Evolutionary conservation across 2,329 filamentous ascomycete species (phyloP).

Genomic region (Calonectria hawksworthii): DNA sequence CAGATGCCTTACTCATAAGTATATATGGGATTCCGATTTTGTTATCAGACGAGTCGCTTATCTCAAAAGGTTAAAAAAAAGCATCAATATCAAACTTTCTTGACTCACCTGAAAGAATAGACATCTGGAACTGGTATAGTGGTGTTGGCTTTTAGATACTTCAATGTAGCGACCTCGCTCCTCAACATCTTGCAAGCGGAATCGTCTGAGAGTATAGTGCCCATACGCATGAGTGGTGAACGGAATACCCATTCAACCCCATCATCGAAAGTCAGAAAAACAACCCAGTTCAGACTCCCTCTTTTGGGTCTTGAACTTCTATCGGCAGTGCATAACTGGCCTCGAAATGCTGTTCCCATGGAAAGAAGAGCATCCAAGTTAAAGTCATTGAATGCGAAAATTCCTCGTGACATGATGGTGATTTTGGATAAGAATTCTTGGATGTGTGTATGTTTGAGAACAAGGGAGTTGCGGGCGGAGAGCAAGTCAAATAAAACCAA

Average conservation of each 20-base stretch:
- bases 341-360: conserved; percentile 33
- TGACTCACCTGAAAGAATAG: conserved; percentile 39
- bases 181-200: conserved; percentile 37
- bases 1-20: conserved; percentile 41
- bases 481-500: too few relatives aligned
- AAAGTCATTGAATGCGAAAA: not conserved
- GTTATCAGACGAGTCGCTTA: conserved; percentile 31
- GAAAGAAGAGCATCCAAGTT: conserved; percentile 39
- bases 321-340: conserved; percentile 34
- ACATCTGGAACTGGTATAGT: conserved; percentile 42
- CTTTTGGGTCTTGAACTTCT: conserved; percentile 23
- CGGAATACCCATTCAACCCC: conserved; percentile 42
- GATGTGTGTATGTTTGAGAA: not conserved
- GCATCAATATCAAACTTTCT: not conserved
- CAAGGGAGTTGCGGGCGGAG: too few relatives aligned
- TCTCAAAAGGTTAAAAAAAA: conserved; percentile 6
- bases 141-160: conserved; percentile 32
- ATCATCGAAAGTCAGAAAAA: conserved; percentile 39
- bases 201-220: conserved; percentile 23
- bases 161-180: conserved; percentile 43
- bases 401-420: not conserved
- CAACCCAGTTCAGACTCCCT: conserved; percentile 39
- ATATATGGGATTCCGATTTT: conserved; percentile 43
- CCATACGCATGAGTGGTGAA: conserved; percentile 24
- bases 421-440: not conserved